These are phyloP conservation scores for Pseudopyrenochaeta lycopersici DNA, from an alignment of 2,329 filamentous ascomycete species.

Conservation along the genomic window DNA sequence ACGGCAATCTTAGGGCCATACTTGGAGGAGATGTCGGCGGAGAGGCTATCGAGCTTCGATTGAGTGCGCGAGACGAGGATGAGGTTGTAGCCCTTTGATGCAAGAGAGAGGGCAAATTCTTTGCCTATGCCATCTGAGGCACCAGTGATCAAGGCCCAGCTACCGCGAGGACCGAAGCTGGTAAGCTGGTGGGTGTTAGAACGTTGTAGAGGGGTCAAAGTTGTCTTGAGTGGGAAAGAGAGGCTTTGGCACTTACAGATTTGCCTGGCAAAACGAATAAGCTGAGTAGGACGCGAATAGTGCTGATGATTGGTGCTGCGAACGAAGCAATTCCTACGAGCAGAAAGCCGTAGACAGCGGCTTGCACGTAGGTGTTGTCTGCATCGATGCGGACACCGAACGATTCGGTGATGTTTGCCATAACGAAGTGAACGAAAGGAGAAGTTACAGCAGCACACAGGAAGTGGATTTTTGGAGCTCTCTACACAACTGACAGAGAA, in stretches of 20 bases:
- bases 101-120: constrained; percentile 91
- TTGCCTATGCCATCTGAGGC: constrained; percentile 97
- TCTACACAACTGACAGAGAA: neutral
- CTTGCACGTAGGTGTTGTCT: constrained; percentile 36
- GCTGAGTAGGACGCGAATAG: constrained; percentile 57
- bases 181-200: constrained; percentile 66
- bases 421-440: neutral
- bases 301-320: constrained; percentile 53
- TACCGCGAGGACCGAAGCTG: constrained; percentile 89
- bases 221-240: neutral
- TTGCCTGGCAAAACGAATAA: constrained; percentile 60
- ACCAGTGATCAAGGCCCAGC: constrained; percentile 93
- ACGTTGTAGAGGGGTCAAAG: constrained; percentile 46
- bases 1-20: constrained; percentile 72
- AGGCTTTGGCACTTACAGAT: constrained; percentile 48
- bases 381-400: constrained; percentile 46
- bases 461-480: neutral
- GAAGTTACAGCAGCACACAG: neutral
- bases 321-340: constrained; percentile 42
- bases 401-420: constrained; percentile 30
- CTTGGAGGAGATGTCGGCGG: constrained; percentile 76
- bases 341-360: constrained; percentile 38
- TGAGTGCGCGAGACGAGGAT: constrained; percentile 95
- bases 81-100: constrained; percentile 91
- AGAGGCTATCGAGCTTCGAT: constrained; percentile 83